These are phyloP conservation scores for Cryptosporidium tyzzeri DNA, from an alignment of 169 alveolate genomes.

Conservation along the genomic window DNA sequence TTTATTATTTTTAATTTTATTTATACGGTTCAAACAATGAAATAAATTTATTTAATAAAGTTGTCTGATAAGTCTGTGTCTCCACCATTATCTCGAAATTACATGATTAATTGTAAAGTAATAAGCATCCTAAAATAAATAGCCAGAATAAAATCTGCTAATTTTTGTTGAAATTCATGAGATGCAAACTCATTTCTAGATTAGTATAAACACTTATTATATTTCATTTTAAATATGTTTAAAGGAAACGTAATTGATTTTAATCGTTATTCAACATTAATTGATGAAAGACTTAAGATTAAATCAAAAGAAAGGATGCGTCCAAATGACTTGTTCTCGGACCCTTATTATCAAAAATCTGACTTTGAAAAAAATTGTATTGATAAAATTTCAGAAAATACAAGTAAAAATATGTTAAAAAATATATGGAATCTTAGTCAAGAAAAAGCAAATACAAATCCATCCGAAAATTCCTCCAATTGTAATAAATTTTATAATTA, in stretches of 20 bases:
- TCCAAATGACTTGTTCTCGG: conserved; percentile 45
- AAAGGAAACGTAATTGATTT: conserved; percentile 16
- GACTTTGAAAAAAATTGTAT: neutral
- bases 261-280: conserved; percentile 18
- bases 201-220: no score
- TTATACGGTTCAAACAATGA: no score
- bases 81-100: neutral
- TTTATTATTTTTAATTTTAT: no score
- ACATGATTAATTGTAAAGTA: neutral
- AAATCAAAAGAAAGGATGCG: conserved; percentile 42
- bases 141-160: neutral
- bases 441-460: neutral
- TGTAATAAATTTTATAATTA: conserved; percentile 12
- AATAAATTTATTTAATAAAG: no score
- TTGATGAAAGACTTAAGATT: conserved; percentile 39
- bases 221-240: neutral
- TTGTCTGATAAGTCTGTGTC: neutral
- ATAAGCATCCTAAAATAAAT: neutral
- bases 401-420: neutral
- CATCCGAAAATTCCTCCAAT: neutral
- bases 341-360: conserved; percentile 20
- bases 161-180: neutral
- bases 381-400: neutral
- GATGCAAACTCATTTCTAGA: neutral
- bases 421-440: neutral